Percentiles rank a stretch among this genome's conserved stretches.
phyloP scores from a whole-genome alignment of 331 rosid species.

The Quercus tomentella region DNA sequence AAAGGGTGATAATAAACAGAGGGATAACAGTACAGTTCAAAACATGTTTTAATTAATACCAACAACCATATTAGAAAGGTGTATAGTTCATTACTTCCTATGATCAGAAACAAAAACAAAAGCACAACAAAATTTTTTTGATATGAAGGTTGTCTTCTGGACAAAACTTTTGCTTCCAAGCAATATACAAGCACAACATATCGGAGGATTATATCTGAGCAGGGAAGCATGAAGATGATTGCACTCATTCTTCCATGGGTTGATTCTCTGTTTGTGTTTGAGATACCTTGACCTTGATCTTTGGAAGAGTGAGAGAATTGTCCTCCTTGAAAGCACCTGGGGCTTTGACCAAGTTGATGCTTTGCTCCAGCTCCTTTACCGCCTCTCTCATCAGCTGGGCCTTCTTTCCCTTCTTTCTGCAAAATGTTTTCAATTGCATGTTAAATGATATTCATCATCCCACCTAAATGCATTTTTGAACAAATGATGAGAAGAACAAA shows the following conservation, averaged over 20 bases:
- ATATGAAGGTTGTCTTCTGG: too few relatives aligned
- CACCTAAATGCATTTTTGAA: background rate
- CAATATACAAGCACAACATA: too few relatives aligned
- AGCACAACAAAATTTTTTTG: too few relatives aligned
- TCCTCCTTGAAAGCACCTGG: slow-evolving; percentile 31
- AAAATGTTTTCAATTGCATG: background rate
- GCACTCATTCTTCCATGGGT: slow-evolving; percentile 29
- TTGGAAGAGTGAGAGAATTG: slow-evolving; percentile 26
- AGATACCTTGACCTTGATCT: slow-evolving; percentile 31
- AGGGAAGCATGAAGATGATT: background rate
- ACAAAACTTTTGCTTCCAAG: too few relatives aligned
- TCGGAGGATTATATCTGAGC: too few relatives aligned
- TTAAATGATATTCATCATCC: background rate
- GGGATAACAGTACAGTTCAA: too few relatives aligned
- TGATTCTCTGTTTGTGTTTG: background rate
- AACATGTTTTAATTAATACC: too few relatives aligned
- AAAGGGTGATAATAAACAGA: too few relatives aligned
- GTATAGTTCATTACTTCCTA: too few relatives aligned
- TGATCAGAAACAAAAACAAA: too few relatives aligned
- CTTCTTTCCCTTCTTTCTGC: slow-evolving; percentile 6
- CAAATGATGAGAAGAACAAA: background rate
- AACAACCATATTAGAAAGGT: too few relatives aligned
- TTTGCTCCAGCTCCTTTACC: background rate
- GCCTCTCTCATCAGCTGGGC: slow-evolving; percentile 1
- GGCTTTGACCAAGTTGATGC: slow-evolving; percentile 19